Conservation (phyloP, 495 filamentous ascomycete species). For the Trichoderma asperelloides region DNA sequence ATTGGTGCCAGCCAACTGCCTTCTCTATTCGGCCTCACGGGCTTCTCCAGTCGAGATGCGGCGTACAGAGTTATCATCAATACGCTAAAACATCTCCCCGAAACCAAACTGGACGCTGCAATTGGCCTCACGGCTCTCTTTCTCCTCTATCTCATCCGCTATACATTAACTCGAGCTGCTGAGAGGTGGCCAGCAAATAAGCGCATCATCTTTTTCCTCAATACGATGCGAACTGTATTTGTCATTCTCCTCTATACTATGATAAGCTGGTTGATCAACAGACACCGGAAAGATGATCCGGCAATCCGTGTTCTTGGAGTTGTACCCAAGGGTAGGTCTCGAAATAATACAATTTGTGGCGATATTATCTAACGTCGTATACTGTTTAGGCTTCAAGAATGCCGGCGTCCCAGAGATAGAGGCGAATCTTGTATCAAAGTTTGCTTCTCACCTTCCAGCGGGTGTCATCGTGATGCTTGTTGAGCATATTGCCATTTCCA, state of each 20-base stretch:
- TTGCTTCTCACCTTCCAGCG: constrained; percentile 59
- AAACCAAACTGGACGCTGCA: constrained; percentile 67
- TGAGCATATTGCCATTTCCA: constrained; percentile 95
- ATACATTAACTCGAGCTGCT: constrained; percentile 53
- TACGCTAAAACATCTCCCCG: constrained; percentile 65
- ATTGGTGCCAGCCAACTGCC: constrained; percentile 87
- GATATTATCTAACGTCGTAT: background rate
- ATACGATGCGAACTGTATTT: constrained; percentile 83
- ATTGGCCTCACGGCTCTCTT: constrained; percentile 79
- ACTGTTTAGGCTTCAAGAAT: constrained; percentile 61
- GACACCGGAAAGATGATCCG: constrained; percentile 36
- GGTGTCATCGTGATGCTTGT: constrained; percentile 90
- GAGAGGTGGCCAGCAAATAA: constrained; percentile 59
- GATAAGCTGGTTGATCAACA: constrained; percentile 80
- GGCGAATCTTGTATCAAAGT: constrained; percentile 50
- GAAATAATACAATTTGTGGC: no score
- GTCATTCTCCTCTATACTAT: constrained; percentile 90
- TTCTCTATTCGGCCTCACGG: constrained; percentile 72
- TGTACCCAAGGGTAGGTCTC: constrained; percentile 61
- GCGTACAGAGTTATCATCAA: constrained; percentile 86
- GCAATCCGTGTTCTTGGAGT: constrained; percentile 59
- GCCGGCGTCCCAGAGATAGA: constrained; percentile 70
- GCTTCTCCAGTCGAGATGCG: constrained; percentile 64
- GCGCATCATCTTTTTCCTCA: constrained; percentile 79
- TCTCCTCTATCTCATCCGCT: constrained; percentile 77